Evolutionary conservation across 768 basidiomycete species (phyloP), one percentile per base, ranked within the genome.

Genomic region (Clathrus columnatus): DNA sequence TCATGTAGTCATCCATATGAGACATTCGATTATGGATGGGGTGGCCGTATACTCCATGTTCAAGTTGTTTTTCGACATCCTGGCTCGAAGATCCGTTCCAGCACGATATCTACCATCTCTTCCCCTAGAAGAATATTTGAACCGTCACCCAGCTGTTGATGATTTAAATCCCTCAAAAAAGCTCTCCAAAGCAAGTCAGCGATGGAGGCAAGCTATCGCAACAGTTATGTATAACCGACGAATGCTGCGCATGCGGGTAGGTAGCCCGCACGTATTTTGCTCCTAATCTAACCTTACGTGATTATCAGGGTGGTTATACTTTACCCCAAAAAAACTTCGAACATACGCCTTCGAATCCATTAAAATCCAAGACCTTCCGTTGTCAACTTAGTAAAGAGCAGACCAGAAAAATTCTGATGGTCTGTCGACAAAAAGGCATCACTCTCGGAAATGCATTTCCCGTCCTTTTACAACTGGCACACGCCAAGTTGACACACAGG

Each of bases 371-470:
- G 27, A n/a, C 26, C 14, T 45, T 64, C 10, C 41, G 51, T 4
- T 55, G 50, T 23, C 56, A 59, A 36, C 6, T 69, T 75, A 44
- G 72, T 1, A 44, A 44, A 0, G 62, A 68, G 7, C 63, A 68
- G 42, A 73, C 71, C 11, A 51, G 56, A 8, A 48, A 43, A 1
- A 69, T 80, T 43, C 50, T 70, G 1, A 47, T 56, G 17, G 71
- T 64, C 28, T 81, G 80, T 59, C 74, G 73, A 44, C 60, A 63
- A 30, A 62, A 76, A 18, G 60, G 63, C 0, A 28, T 82, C 21
- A 80, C 81, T 0, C 76, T 83, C 36, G 81, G 81, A 0, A 73
- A 74, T 45, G 78, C 71, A 4, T 73, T 71, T 36, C 71, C 77
- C 1, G 68, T 77, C 2, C 68, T 83, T 20, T 74, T 69, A 1